Percentiles rank a stretch among this genome's conserved stretches.
phyloP scores from a whole-genome alignment of 768 basidiomycete genomes.

The Amanita pseudoporphyria region DNA sequence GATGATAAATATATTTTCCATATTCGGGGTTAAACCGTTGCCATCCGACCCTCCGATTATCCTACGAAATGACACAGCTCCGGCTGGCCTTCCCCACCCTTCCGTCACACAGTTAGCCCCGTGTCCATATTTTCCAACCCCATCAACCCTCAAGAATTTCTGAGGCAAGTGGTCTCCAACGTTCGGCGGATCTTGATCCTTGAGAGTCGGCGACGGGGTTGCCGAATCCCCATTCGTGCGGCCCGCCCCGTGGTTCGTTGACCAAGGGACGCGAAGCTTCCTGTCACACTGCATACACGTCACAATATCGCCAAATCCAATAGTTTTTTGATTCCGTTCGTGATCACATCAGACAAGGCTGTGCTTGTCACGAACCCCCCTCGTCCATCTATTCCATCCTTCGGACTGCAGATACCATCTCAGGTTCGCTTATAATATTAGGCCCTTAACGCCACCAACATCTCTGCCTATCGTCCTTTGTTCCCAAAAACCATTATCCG shows the following conservation, averaged over 20 bases:
- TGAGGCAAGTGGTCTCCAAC: background rate
- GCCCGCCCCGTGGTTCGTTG: background rate
- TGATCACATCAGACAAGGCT: conserved; percentile 5
- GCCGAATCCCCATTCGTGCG: background rate
- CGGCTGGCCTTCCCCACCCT: background rate
- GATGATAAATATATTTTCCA: conserved; percentile 2
- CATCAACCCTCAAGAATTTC: background rate
- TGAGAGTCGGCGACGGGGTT: background rate
- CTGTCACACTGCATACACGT: background rate
- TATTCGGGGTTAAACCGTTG: conserved; percentile 4
- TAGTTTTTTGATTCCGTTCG: background rate
- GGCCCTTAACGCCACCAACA: too few relatives aligned
- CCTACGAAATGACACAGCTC: background rate
- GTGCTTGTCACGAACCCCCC: background rate
- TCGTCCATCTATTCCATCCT: too few relatives aligned
- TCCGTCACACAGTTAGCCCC: background rate
- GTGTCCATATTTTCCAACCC: background rate
- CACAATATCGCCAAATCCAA: background rate
- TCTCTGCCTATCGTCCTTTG: background rate
- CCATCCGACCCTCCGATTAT: conserved; percentile 8
- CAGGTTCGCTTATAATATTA: background rate
- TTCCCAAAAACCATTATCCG: background rate
- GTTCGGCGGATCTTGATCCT: background rate
- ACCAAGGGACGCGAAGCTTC: background rate
- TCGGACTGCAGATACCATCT: background rate